Percentiles rank a stretch among this genome's conserved stretches.
Evolutionary conservation across 2,329 filamentous ascomycete species (phyloP).

Genomic region (Fusarium illudens): DNA sequence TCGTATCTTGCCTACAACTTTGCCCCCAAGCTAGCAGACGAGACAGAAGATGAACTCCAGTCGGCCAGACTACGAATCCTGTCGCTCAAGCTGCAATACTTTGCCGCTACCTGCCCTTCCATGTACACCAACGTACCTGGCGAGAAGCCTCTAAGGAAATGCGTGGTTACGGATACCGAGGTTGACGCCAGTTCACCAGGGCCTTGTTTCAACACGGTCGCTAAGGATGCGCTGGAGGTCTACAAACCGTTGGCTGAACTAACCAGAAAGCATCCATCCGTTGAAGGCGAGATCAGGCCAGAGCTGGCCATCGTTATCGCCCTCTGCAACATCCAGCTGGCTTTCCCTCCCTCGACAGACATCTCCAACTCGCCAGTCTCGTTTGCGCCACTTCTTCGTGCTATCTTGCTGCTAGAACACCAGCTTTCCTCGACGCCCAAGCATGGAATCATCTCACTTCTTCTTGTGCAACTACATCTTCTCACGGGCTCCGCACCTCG

Average conservation of each 20-base stretch:
- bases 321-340: conserved; percentile 47
- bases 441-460: conserved; percentile 57
- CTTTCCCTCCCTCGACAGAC: conserved; percentile 39
- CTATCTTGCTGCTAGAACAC: conserved; percentile 58
- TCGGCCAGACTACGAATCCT: conserved; percentile 47
- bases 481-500: conserved; percentile 59
- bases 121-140: conserved; percentile 35
- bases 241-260: conserved; percentile 24
- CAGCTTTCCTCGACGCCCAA: conserved; percentile 57
- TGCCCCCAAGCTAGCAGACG: conserved; percentile 45
- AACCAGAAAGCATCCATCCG: conserved; percentile 15
- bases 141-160: conserved; percentile 34
- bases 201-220: conserved; percentile 38
- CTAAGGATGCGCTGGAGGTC: conserved; percentile 32
- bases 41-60: conserved; percentile 35
- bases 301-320: conserved; percentile 49
- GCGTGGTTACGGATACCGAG: conserved; percentile 36
- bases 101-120: conserved; percentile 51
- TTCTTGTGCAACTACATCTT: conserved; percentile 62
- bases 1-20: conserved; percentile 51
- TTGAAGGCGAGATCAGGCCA: conserved; percentile 41
- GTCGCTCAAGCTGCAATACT: conserved; percentile 55
- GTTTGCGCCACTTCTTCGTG: conserved; percentile 54
- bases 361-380: conserved; percentile 30
- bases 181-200: conserved; percentile 31